Percentiles rank a stretch among this genome's conserved stretches.
Evolutionary conservation across 768 basidiomycete species (phyloP).

Genomic region (Podaxis sp.): DNA sequence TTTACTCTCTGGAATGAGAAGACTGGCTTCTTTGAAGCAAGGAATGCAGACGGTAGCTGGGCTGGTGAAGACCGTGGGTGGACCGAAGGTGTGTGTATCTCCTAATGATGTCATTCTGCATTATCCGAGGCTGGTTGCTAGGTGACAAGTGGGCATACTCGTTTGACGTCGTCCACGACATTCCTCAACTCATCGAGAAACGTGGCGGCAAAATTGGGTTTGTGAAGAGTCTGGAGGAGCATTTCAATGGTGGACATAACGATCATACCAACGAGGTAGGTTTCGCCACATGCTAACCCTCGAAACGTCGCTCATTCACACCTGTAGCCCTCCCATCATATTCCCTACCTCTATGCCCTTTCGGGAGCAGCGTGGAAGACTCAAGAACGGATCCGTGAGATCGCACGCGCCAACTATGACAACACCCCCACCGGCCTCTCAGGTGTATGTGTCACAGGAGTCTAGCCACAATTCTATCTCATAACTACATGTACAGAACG

Average conservation of each 20-base stretch:
- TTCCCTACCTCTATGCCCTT: constrained; percentile 78
- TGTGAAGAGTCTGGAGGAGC: constrained; percentile 63
- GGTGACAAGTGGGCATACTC: constrained; percentile 68
- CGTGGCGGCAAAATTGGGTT: constrained; percentile 69
- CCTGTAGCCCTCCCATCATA: constrained; percentile 77
- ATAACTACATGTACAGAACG: constrained; percentile 49
- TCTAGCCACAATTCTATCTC: neutral
- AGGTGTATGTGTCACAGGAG: constrained; percentile 47
- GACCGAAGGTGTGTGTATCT: constrained; percentile 62
- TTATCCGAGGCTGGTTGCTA: constrained; percentile 14
- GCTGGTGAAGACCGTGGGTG: constrained; percentile 73
- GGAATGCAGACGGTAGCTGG: constrained; percentile 66
- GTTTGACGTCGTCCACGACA: constrained; percentile 74
- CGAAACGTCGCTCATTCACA: neutral
- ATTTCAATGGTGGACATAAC: constrained; percentile 66
- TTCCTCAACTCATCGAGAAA: constrained; percentile 57
- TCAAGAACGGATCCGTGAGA: constrained; percentile 68
- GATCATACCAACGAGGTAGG: constrained; percentile 79
- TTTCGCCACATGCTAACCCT: neutral
- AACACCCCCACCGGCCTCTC: constrained; percentile 68
- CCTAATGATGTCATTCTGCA: neutral
- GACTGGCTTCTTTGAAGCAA: constrained; percentile 83
- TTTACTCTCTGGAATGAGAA: constrained; percentile 66
- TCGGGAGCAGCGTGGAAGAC: constrained; percentile 71
- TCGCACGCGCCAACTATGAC: constrained; percentile 66